Evolutionary conservation across 257 asterid species (phyloP).

Genomic region (Jacaranda copaia): DNA sequence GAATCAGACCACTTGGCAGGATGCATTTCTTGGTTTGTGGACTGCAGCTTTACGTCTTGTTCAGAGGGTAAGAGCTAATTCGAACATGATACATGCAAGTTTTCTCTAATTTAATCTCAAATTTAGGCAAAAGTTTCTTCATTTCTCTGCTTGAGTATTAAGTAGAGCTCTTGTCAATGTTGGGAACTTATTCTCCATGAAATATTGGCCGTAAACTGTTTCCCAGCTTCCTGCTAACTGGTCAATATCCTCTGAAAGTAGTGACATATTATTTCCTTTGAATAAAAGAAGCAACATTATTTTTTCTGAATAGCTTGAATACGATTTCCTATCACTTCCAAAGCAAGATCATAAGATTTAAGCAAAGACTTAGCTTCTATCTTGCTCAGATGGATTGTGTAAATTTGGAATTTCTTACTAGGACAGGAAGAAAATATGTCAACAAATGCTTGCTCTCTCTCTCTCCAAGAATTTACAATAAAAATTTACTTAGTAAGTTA

Average conservation of each 20-base stretch:
- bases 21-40: conserved; percentile 95
- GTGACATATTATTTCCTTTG: conserved; percentile 15
- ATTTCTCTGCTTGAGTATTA: conserved; percentile 25
- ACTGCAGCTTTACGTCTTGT: conserved; percentile 90
- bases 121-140: conserved; percentile 12
- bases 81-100: conserved; percentile 17
- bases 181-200: conserved; percentile 26
- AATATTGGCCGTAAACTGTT: conserved; percentile 11
- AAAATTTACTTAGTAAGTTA: conserved; percentile 20
- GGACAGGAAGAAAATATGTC: conserved; percentile 1
- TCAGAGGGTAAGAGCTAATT: conserved; percentile 75
- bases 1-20: conserved; percentile 89
- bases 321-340: conserved; percentile 31
- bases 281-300: conserved; percentile 15
- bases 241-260: conserved; percentile 19
- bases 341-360: conserved; percentile 2
- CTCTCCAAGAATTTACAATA: background rate
- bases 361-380: conserved; percentile 14
- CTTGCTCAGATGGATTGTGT: conserved; percentile 19
- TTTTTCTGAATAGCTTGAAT: conserved; percentile 6
- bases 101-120: conserved; percentile 20
- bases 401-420: conserved; percentile 11
- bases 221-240: conserved; percentile 34
- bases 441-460: conserved; percentile 4
- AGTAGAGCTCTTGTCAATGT: conserved; percentile 25